Base-by-base conservation (phyloP, 495 filamentous ascomycete species). In the Hyaloscypha finlandica region DNA sequence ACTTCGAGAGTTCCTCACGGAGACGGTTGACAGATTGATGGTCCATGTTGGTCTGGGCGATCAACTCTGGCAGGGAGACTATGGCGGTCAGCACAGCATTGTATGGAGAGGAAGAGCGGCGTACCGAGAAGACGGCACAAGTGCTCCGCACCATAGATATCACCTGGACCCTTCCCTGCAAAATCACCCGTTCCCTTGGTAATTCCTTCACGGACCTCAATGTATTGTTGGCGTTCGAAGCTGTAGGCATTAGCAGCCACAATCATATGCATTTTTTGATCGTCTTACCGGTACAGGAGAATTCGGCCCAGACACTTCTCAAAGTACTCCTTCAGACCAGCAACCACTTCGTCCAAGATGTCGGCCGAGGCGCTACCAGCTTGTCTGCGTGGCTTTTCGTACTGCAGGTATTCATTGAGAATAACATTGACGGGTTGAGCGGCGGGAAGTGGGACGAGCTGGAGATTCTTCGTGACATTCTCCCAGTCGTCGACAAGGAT, bases 11-110 rank as follows among this genome's bases (percentile, higher is more conserved):
- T 71, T 99, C 95, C 68, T 97, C 93, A 12, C 92, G 89, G 12
- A 97, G 85, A 45, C 92, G 89, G 68, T 88, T 90, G 59, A 95
- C 91, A 9, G 91, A 92, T 76, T 94, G 93, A 31, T 86, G 80
- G 74, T 98, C 95, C 95, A 99, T 97, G 77, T 97, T 97, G 35
- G 95, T 99, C 75, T 97, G 94, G 20, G 93, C 93, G 69, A 99
- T 87, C 32, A 98, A 86, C 76, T 99, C 95, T 0, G 96, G 95
- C 69, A 99, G 86, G 8, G 89, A 88, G 12, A 96, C 95, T 97
- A 33, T 32, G 9, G 22, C 64, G 8, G 74, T 70, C 78, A 75
- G 62, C 54, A 59, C 25, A 32, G n/a, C 20, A 42, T 29, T 19
- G 48, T 12, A 25, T 19, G 14, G 56, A 33, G 55, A 11, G 9